Percentiles rank a stretch among this genome's conserved stretches.
These are phyloP conservation scores for Rhexocercosporidium sp. DNA, from an alignment of 2,329 filamentous ascomycete genomes.

Conservation along the genomic window DNA sequence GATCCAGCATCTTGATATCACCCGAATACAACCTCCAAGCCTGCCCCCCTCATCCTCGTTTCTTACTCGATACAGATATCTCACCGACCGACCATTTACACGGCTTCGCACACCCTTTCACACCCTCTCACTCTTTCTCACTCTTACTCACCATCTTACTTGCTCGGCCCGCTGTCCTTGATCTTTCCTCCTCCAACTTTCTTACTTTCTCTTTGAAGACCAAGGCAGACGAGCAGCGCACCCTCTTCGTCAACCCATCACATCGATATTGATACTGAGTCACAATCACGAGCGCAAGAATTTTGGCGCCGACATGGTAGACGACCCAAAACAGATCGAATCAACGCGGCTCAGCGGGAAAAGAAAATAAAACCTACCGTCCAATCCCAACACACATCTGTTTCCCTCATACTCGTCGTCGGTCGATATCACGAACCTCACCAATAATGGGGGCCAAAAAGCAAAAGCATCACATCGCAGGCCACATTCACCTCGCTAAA, in stretches of 20 bases:
- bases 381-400: neutral
- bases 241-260: neutral
- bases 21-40: neutral
- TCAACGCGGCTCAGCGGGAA: neutral
- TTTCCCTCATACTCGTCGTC: neutral
- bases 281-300: constrained; percentile 1
- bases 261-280: neutral
- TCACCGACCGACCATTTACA: constrained; percentile 5
- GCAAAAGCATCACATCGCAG: neutral
- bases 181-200: neutral
- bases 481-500: neutral
- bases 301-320: constrained; percentile 5
- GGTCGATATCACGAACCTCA: constrained; percentile 1
- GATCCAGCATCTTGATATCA: neutral
- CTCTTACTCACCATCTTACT: neutral
- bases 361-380: neutral
- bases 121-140: neutral
- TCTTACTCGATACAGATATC: constrained; percentile 1
- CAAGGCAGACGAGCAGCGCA: neutral
- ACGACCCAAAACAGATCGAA: neutral
- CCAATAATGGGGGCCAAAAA: constrained; percentile 10
- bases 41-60: neutral
- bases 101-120: constrained; percentile 10
- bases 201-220: neutral
- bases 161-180: neutral